phyloP scores from a whole-genome alignment of 768 basidiomycete genomes.

The Ramaria rubella region DNA sequence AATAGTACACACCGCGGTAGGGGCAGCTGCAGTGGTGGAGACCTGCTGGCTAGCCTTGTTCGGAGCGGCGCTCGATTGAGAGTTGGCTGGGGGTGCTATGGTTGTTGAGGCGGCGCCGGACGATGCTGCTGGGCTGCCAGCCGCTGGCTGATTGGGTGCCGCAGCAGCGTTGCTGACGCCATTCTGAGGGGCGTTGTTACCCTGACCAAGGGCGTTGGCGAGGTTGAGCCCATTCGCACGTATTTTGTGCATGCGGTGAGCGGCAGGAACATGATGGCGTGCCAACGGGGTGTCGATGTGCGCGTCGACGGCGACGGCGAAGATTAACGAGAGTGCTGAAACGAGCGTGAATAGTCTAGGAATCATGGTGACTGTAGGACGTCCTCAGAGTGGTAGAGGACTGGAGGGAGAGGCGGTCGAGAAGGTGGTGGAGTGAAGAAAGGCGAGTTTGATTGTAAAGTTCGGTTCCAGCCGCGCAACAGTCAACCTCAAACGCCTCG shows the following conservation, averaged over 20 bases:
- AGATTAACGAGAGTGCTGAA: slow-evolving; percentile 58
- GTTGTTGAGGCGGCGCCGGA: not conserved
- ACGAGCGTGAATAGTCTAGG: slow-evolving; percentile 26
- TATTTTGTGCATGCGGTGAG: slow-evolving; percentile 66
- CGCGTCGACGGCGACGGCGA: slow-evolving; percentile 44
- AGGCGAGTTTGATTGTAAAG: not conserved
- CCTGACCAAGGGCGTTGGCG: slow-evolving; percentile 10
- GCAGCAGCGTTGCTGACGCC: not conserved
- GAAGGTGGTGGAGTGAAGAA: not conserved
- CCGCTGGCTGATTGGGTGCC: not conserved
- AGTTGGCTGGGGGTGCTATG: not conserved
- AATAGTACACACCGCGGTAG: too few species aligned
- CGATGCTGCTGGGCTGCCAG: not conserved
- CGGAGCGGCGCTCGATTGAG: not conserved
- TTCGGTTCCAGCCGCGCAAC: not conserved
- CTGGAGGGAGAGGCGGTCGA: not conserved
- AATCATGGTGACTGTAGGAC: slow-evolving; percentile 1
- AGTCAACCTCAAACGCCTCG: not conserved
- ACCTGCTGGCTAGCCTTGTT: too few species aligned
- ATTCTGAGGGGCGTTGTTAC: too few species aligned
- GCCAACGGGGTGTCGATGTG: slow-evolving; percentile 27
- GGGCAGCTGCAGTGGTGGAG: too few species aligned
- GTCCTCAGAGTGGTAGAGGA: not conserved
- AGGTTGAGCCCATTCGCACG: slow-evolving; percentile 37
- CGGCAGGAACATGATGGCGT: slow-evolving; percentile 49